Conservation (phyloP, 768 basidiomycete genomes). For the Amyloporia xantha region DNA sequence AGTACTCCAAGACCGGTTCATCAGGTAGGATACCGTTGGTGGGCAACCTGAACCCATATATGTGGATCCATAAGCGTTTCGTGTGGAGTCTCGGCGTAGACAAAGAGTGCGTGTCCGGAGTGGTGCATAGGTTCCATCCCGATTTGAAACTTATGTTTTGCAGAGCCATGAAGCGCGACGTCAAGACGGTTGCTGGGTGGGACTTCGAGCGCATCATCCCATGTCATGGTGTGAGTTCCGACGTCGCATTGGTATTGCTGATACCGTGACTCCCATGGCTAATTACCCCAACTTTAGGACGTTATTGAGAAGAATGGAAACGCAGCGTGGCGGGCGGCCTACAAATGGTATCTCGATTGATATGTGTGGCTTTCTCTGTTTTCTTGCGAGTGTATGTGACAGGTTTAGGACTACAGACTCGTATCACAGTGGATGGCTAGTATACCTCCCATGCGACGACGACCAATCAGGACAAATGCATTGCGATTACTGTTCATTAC, state of each 20-base stretch:
- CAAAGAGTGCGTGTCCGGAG: slow-evolving; percentile 18
- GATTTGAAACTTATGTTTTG: neutral
- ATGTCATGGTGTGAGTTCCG: slow-evolving; percentile 50
- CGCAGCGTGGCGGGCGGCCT: slow-evolving; percentile 32
- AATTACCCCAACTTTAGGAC: too few relatives aligned
- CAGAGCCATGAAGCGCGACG: slow-evolving; percentile 56
- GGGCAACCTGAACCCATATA: slow-evolving; percentile 17
- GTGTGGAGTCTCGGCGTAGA: slow-evolving; percentile 20
- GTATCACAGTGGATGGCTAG: too few relatives aligned
- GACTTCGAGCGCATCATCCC: slow-evolving; percentile 70
- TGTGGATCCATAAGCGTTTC: slow-evolving; percentile 22
- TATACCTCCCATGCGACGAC: too few relatives aligned
- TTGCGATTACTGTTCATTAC: too few relatives aligned
- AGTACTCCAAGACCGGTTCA: slow-evolving; percentile 34
- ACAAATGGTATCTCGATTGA: slow-evolving; percentile 19
- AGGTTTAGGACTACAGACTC: too few relatives aligned
- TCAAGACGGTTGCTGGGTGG: slow-evolving; percentile 62
- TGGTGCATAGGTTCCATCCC: neutral
- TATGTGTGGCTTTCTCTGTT: too few relatives aligned
- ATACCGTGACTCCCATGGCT: too few relatives aligned
- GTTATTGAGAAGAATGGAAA: slow-evolving; percentile 44
- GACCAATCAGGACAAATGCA: too few relatives aligned
- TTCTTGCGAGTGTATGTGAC: too few relatives aligned
- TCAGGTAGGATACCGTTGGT: slow-evolving; percentile 21
- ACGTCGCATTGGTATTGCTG: too few relatives aligned